A percentile compares a stretch with the other conserved stretches of the same genome.
Conservation (phyloP, 2,329 filamentous ascomycete genomes). For the Verticillium zaregamsianum region DNA sequence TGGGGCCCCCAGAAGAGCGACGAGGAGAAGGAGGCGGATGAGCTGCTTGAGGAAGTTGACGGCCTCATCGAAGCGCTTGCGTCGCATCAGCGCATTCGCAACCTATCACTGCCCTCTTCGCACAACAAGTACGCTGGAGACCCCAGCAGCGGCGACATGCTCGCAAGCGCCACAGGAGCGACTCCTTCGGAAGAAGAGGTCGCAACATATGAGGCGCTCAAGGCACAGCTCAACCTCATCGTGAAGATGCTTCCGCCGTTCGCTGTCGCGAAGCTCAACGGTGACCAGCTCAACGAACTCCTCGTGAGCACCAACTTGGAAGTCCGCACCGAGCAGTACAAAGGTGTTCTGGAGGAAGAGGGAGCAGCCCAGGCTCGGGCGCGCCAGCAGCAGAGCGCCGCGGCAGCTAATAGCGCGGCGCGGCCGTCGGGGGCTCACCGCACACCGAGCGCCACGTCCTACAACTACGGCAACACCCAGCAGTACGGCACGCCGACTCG, state of each 20-base stretch:
- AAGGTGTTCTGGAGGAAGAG: slow-evolving; percentile 81
- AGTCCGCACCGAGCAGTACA: slow-evolving; percentile 68
- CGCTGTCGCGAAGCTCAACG: slow-evolving; percentile 80
- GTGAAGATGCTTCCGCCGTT: slow-evolving; percentile 76
- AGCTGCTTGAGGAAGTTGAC: slow-evolving; percentile 68
- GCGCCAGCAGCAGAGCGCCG: slow-evolving; percentile 29
- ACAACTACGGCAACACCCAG: slow-evolving; percentile 38
- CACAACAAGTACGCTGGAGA: slow-evolving; percentile 57
- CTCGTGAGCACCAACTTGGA: slow-evolving; percentile 77
- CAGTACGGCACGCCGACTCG: slow-evolving; percentile 46
- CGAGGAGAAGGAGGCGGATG: slow-evolving; percentile 57
- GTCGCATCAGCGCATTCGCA: slow-evolving; percentile 76
- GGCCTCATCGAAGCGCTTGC: slow-evolving; percentile 72
- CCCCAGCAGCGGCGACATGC: slow-evolving; percentile 63
- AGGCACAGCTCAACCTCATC: slow-evolving; percentile 69
- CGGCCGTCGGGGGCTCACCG: slow-evolving; percentile 29
- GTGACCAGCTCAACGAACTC: slow-evolving; percentile 77
- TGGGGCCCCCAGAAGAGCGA: slow-evolving; percentile 45
- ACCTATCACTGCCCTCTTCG: slow-evolving; percentile 62
- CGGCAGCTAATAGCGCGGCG: slow-evolving; percentile 17
- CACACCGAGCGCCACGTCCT: slow-evolving; percentile 33
- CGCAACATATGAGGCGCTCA: slow-evolving; percentile 66
- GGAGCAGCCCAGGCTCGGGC: slow-evolving; percentile 56
- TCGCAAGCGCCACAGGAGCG: slow-evolving; percentile 60
- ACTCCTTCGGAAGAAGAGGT: slow-evolving; percentile 62